phyloP scores from a whole-genome alignment of 108 stramenopile species.

The Nitzschia inconspicua region DNA sequence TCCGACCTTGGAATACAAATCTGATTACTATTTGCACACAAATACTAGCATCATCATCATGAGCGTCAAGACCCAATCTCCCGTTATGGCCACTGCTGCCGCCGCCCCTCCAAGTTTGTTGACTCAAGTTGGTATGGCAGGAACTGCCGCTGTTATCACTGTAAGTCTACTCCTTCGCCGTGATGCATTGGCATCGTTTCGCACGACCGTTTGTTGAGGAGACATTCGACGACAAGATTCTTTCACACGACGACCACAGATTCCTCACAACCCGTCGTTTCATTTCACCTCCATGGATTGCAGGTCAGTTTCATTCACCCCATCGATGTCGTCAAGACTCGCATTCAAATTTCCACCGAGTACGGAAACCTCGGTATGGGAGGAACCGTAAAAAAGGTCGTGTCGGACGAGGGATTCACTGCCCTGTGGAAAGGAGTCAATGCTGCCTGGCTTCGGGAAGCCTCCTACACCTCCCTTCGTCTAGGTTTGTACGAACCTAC shows the following conservation, averaged over 20 bases:
- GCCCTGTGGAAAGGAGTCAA: conserved; percentile 91
- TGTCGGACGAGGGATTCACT: conserved; percentile 66
- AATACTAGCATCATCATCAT: too few relatives aligned
- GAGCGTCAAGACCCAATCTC: conserved; percentile 22
- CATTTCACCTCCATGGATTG: neutral
- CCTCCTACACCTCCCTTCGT: conserved; percentile 91
- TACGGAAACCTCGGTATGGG: conserved; percentile 72
- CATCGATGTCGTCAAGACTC: conserved; percentile 90
- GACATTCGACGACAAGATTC: too few relatives aligned
- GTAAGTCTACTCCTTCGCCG: conserved; percentile 28
- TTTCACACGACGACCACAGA: neutral
- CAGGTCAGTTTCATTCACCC: conserved; percentile 80
- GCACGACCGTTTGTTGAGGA: too few relatives aligned
- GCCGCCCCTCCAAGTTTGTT: conserved; percentile 64
- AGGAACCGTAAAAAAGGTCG: conserved; percentile 68
- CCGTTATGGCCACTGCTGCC: conserved; percentile 40
- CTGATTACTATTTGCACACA: too few relatives aligned
- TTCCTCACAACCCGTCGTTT: neutral
- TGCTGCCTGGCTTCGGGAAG: conserved; percentile 89
- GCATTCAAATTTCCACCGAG: conserved; percentile 81
- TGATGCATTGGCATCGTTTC: too few relatives aligned
- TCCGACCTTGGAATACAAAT: too few relatives aligned
- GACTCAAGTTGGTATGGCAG: conserved; percentile 85
- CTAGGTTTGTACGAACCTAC: conserved; percentile 90
- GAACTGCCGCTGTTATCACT: conserved; percentile 80